Evolutionary conservation across 805 yeast species (phyloP).

Genomic region (Pichia ethanolica): DNA sequence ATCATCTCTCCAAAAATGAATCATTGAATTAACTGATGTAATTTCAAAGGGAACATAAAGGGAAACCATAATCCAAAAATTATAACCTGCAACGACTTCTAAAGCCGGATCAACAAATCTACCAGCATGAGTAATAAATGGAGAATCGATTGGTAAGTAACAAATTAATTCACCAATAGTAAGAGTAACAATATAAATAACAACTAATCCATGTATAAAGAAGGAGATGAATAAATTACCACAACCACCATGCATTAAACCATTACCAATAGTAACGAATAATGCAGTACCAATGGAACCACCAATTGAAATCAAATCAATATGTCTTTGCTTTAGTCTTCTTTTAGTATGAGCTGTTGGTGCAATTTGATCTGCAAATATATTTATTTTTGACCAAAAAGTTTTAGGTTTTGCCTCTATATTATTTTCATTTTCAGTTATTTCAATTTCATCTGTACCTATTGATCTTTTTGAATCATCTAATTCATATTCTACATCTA

Average conservation of each 20-base stretch:
- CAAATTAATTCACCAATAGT: conserved; percentile 76
- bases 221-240: conserved; percentile 58
- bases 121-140: conserved; percentile 68
- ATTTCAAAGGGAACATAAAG: conserved; percentile 79
- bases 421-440: neutral
- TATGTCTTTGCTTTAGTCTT: conserved; percentile 57
- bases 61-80: conserved; percentile 69
- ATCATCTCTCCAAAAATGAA: conserved; percentile 76
- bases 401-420: neutral
- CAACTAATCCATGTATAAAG: conserved; percentile 54
- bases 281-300: conserved; percentile 80
- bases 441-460: no score
- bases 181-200: conserved; percentile 59
- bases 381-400: neutral
- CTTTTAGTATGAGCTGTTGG: conserved; percentile 27
- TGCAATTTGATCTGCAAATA: neutral
- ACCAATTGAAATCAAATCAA: conserved; percentile 71
- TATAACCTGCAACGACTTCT: conserved; percentile 72
- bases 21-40: conserved; percentile 68
- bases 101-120: conserved; percentile 66
- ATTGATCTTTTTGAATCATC: no score
- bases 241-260: conserved; percentile 62
- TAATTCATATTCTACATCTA: no score
- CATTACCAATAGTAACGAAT: conserved; percentile 65
- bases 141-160: conserved; percentile 68